Conservation (phyloP, 768 basidiomycete species). For the Pleurotus tuber-regium region DNA sequence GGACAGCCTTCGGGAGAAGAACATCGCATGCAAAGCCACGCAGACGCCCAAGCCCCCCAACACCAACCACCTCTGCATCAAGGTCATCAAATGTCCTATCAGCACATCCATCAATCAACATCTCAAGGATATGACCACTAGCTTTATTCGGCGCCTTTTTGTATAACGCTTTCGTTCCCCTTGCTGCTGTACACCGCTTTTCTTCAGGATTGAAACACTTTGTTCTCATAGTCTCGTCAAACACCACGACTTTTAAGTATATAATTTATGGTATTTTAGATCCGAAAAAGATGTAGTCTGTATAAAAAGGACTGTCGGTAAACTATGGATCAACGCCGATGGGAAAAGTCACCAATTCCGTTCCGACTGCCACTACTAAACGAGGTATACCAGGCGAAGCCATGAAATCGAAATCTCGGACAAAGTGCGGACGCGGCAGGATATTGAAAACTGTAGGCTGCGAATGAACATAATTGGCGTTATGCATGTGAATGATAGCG, state of each 20-base stretch:
- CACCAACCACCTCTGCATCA: constrained; percentile 1
- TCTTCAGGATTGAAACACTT: too few relatives aligned
- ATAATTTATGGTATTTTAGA: background rate
- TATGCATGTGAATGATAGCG: constrained; percentile 70
- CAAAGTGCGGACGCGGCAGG: constrained; percentile 58
- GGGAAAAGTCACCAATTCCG: constrained; percentile 55
- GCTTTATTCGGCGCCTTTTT: background rate
- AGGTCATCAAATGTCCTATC: constrained; percentile 10
- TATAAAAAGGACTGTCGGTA: background rate
- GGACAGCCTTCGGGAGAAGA: constrained; percentile 11
- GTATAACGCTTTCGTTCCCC: background rate
- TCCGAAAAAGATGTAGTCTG: constrained; percentile 1
- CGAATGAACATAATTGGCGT: constrained; percentile 59
- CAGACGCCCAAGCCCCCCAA: constrained; percentile 6
- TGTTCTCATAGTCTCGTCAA: too few relatives aligned
- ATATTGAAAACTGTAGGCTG: constrained; percentile 60
- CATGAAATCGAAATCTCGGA: constrained; percentile 79
- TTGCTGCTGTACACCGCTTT: constrained; percentile 1
- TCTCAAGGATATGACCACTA: constrained; percentile 8
- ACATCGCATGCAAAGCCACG: constrained; percentile 12
- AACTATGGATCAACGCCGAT: constrained; percentile 54
- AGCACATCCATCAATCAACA: constrained; percentile 5
- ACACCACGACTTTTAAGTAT: too few relatives aligned
- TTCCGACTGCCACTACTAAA: constrained; percentile 66
- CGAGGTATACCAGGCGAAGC: constrained; percentile 56